Percentiles rank a stretch among this genome's conserved stretches.
Evolutionary conservation across 2,329 filamentous ascomycete species (phyloP).

Genomic region (Aphanocladium album): DNA sequence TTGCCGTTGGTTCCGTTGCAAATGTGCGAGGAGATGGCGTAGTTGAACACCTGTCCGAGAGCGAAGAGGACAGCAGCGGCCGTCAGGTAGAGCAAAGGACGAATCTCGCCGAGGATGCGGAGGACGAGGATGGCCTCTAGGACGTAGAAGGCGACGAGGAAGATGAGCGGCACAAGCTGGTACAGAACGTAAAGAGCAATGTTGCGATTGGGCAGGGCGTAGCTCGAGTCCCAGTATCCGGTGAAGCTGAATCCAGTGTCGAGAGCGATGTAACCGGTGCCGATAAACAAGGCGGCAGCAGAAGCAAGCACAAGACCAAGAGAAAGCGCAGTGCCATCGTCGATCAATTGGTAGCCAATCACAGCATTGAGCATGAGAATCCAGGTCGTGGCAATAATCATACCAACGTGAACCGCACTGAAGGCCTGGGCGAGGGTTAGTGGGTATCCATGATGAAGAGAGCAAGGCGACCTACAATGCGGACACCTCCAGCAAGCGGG

Average conservation of each 20-base stretch:
- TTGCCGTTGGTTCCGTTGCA: slow-evolving; percentile 77
- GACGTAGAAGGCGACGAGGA: slow-evolving; percentile 81
- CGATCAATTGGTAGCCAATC: slow-evolving; percentile 88
- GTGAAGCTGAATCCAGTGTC: slow-evolving; percentile 90
- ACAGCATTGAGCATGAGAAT: slow-evolving; percentile 86
- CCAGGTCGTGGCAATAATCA: slow-evolving; percentile 85
- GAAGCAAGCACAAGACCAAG: slow-evolving; percentile 70
- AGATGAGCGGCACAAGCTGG: slow-evolving; percentile 81
- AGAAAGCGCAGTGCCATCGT: slow-evolving; percentile 86
- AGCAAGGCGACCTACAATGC: slow-evolving; percentile 58
- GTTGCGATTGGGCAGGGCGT: slow-evolving; percentile 57
- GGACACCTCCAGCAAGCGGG: slow-evolving; percentile 63
- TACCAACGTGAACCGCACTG: slow-evolving; percentile 81
- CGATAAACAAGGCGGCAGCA: slow-evolving; percentile 69
- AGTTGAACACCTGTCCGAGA: slow-evolving; percentile 93
- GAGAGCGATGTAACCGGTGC: slow-evolving; percentile 91
- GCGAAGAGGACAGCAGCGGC: slow-evolving; percentile 77
- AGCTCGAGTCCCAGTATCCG: slow-evolving; percentile 63
- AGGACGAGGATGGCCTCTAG: slow-evolving; percentile 82
- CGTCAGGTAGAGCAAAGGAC: slow-evolving; percentile 85
- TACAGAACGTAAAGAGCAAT: slow-evolving; percentile 93
- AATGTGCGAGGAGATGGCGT: slow-evolving; percentile 84
- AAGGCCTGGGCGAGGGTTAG: slow-evolving; percentile 58
- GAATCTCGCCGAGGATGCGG: slow-evolving; percentile 76
- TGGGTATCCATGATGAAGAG: background rate